These are phyloP conservation scores for Rhododendron ferrugineum DNA, from an alignment of 148 eudicot species.

Conservation along the genomic window DNA sequence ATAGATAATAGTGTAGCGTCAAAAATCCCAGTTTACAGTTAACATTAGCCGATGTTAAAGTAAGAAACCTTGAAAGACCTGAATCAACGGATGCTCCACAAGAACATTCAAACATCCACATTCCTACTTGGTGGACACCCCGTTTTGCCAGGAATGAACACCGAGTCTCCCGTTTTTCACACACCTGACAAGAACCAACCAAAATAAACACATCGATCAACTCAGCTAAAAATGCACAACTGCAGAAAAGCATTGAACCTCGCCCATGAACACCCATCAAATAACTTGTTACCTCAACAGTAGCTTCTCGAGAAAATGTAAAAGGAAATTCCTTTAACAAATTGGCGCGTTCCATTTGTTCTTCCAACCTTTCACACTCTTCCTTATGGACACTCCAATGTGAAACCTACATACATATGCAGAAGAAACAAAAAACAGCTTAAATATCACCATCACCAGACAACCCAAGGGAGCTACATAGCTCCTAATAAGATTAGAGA, in stretches of 20 bases:
- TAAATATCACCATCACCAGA: not conserved
- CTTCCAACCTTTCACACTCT: conserved; percentile 74
- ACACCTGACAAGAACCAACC: conserved; percentile 28
- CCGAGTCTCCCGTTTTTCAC: conserved; percentile 44
- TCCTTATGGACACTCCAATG: conserved; percentile 73
- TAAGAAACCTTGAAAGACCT: conserved; percentile 33
- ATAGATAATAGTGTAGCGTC: not conserved
- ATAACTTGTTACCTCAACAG: conserved; percentile 34
- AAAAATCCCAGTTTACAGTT: not conserved
- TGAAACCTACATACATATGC: conserved; percentile 36
- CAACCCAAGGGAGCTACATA: not conserved
- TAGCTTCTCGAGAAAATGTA: conserved; percentile 53
- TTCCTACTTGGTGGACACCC: conserved; percentile 57
- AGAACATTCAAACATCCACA: conserved; percentile 79
- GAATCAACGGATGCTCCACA: conserved; percentile 33
- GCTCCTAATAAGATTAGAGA: not conserved
- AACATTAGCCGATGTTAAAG: not conserved
- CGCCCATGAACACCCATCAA: not conserved
- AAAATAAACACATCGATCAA: conserved; percentile 7
- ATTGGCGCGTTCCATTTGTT: conserved; percentile 52
- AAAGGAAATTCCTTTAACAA: conserved; percentile 69
- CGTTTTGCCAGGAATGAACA: conserved; percentile 58
- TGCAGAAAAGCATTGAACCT: not conserved
- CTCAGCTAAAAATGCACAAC: not conserved
- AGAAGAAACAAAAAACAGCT: not conserved